Evolutionary conservation across 2,329 filamentous ascomycete species (phyloP), one percentile per base, ranked within the genome.

Genomic region (Venturia oleaginea): DNA sequence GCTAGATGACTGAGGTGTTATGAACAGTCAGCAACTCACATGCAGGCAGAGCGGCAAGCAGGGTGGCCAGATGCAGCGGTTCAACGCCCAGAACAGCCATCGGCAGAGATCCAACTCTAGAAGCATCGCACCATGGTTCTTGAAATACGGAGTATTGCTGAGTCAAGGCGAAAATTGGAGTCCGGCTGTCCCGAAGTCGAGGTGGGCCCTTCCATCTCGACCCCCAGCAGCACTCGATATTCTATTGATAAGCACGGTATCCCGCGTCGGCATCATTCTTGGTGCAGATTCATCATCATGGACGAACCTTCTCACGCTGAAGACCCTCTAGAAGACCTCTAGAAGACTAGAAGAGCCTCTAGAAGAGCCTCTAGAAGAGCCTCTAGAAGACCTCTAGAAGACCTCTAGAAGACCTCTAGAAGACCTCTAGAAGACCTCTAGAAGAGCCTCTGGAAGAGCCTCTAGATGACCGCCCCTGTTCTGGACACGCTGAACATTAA

Each of bases 1-100:
- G n/a, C 43, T 7, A 2, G 19, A 22, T 22, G 43, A 24, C 19
- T 46, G 6, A 2, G 46, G 10, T 30, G 10, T 40, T 74, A 69
- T 63, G 68, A 70, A 70, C 71, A 65, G 61, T 71, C 67, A 27
- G 70, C 66, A n/a, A 67, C 67, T 27, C 69, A 68, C 43, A 72
- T 62, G 64, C 69, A 66, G 42, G 68, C 54, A 22, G 65, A 42
- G 57, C 42, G 10, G 38, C 67, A 34, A 40, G 67, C 22, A 38
- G 51, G 63, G 64, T 69, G 68, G 30, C 68, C 65, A 34, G 62
- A 34, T 57, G 30, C 22, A 57, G 17, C 27, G 27, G 30, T 34
- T 57, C 51, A 13, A n/a, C 22, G 22, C n/a, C 30, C 51, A n/a
- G 11, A 13, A 34, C 51, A 55, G 51, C 51, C 51, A 55, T 55